Evolutionary conservation across 2,329 filamentous ascomycete genomes (phyloP), one percentile per base, ranked within the genome.

Genomic region (Byssoonygena ceratinophila): DNA sequence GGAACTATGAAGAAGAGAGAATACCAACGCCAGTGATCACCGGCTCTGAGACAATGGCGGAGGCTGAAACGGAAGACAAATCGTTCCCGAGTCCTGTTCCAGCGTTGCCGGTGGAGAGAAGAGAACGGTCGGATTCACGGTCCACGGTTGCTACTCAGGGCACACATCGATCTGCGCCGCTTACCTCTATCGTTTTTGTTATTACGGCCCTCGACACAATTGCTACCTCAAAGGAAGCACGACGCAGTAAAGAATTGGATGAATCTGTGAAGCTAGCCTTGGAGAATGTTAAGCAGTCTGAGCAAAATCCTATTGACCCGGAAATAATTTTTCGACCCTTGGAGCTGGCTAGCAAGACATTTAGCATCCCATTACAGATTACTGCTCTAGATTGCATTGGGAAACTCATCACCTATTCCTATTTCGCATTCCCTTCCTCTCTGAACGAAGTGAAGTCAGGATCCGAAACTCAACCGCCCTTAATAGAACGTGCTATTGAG

Each of bases 391-490:
- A 98, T 71, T 97, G 91, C 71, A 96, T 98, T 63, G 92, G 94
- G 63, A 98, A 98, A 74, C 82, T 98, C 57, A 97, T 97, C 66
- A 96, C 91, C 63, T 98, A 95, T 69, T 95, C 92, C 16, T 97
- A 97, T 75, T 97, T 98, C 69, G 91, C 91, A 46, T 80, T 87
- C 46, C 79, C 83, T 32, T 75, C 74, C 48, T 55, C 62, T 3
- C 43, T 52, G 1, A 22, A n/a, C 22, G 55, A 45, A 36, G 36
- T 46, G n/a, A 58, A 69, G 52, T 68, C 74, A 58, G 71, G 75
- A 59, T 69, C 68, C 40, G 63, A 68, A 54, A 68, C 68, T 50
- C 58, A 65, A 22, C 60, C 65, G 58, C 90, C 91, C 14, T 76
- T 98, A 59, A 98, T 98, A 65, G 94, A 98, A 71, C 81, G 91